Percentiles rank a stretch among this genome's conserved stretches.
phyloP scores from a whole-genome alignment of 129 eudicot species.

The Heracleum sosnowskyi region DNA sequence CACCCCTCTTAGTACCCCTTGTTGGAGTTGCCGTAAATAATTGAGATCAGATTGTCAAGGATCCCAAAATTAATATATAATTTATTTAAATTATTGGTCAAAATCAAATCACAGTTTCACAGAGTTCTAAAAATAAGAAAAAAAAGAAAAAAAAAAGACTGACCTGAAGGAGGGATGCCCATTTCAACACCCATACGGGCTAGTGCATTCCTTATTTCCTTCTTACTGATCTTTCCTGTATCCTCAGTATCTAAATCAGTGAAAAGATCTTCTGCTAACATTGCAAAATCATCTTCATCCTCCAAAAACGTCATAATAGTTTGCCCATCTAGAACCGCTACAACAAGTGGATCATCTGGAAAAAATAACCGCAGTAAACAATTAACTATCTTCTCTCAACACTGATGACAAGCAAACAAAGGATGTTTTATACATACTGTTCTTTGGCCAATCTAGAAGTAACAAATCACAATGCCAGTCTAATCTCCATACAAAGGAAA shows the following conservation, averaged over 20 bases:
- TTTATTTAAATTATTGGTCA: background rate
- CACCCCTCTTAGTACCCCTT: too few relatives aligned
- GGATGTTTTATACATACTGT: background rate
- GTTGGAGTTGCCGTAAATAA: too few relatives aligned
- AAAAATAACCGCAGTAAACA: background rate
- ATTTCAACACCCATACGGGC: slow-evolving; percentile 38
- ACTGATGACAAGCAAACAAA: background rate
- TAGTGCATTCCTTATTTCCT: slow-evolving; percentile 29
- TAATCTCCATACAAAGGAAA: background rate
- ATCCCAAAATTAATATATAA: background rate
- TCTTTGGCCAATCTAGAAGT: background rate
- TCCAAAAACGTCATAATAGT: slow-evolving; percentile 31
- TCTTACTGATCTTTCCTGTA: slow-evolving; percentile 37
- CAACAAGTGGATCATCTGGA: slow-evolving; percentile 44
- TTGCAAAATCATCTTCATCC: slow-evolving; percentile 55
- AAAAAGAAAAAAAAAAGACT: background rate
- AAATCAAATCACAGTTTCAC: background rate
- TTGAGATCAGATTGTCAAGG: background rate
- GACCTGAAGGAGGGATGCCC: slow-evolving; percentile 49
- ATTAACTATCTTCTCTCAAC: background rate
- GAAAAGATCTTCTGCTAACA: slow-evolving; percentile 50
- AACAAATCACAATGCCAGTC: background rate
- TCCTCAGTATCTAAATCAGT: slow-evolving; percentile 42
- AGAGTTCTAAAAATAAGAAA: background rate
- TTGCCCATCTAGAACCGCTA: slow-evolving; percentile 34